Conservation (phyloP, 2,329 filamentous ascomycete species). For the Fusarium continuum region DNA sequence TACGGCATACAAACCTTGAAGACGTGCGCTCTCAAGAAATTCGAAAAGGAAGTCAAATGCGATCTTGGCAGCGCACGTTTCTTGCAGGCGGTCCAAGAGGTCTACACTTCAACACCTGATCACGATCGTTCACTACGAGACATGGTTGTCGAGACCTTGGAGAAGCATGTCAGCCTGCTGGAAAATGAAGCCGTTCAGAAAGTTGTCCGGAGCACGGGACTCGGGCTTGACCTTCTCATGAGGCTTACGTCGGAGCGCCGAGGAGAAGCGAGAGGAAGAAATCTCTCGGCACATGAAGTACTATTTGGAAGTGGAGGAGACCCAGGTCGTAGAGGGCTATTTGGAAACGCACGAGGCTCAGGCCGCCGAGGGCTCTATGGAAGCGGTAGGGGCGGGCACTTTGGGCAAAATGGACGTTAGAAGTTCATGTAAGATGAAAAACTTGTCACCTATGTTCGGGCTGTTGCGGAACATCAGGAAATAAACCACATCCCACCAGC, state of each 20-base stretch:
- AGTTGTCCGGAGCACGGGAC: background rate
- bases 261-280: too few species aligned
- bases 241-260: background rate
- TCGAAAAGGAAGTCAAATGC: background rate
- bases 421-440: too few species aligned
- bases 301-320: too few species aligned
- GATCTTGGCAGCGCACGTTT: background rate
- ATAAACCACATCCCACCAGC: too few species aligned
- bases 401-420: too few species aligned
- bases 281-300: too few species aligned
- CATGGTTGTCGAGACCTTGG: background rate
- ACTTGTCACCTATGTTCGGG: too few species aligned
- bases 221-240: background rate
- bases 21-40: background rate
- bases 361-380: too few species aligned
- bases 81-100: background rate
- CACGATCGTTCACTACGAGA: constrained; percentile 1
- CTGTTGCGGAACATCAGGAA: too few species aligned
- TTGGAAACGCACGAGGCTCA: too few species aligned
- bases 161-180: accelerated
- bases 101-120: background rate
- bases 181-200: accelerated
- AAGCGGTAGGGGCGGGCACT: too few species aligned
- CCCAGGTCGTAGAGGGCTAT: too few species aligned
- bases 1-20: background rate